Evolutionary conservation across 116 monocot genomes (phyloP), one percentile per base, ranked within the genome.

Genomic region (Dioscorea cayenensis): DNA sequence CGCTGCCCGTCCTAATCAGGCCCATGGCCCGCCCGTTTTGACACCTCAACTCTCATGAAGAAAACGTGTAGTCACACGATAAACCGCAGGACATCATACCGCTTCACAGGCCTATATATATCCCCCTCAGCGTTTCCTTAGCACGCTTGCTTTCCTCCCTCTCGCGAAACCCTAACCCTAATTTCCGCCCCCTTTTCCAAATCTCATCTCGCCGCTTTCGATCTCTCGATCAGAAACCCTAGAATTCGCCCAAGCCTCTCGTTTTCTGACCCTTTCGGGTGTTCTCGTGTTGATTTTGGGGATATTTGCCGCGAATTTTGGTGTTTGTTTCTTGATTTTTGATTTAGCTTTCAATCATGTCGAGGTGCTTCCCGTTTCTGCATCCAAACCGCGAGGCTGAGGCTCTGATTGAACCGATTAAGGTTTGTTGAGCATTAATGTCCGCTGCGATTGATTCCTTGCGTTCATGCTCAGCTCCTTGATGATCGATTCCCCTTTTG

Each of bases 361-460:
- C 92, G 71, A 78, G 88, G 69, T 92, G 92, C 73, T 92, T 88
- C 28, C 84, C 92, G 5, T 92, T 73, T 32, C 77, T 78, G 19
- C 81, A 81, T 8, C 79, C 77, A 27, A 70, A 72, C 14, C 74
- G 66, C 36, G 73, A 48, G 61, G 62, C 10, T 16, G 66, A 50
- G 69, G 35, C 79, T 29, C 60, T 78, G 77, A 67, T 81, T 81
- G 79, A 80, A 77, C 73, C 84, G 75, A 81, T 82, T 65, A 88
- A 92, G 92, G 92, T 88, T 88, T 73, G 88, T 88, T 82, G 75
- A 75, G 81, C 79, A 68, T 78, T 77, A 64, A 73, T 77, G 36
- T 73, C 55, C 19, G 60, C 38, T 75, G 49, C 73, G 28, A 70
- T 73, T 77, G 66, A 75, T 74, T 81, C 76, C 64, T 76, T 75